phyloP scores from a whole-genome alignment of 2,329 filamentous ascomycete species.

The Penicillium sp. region DNA sequence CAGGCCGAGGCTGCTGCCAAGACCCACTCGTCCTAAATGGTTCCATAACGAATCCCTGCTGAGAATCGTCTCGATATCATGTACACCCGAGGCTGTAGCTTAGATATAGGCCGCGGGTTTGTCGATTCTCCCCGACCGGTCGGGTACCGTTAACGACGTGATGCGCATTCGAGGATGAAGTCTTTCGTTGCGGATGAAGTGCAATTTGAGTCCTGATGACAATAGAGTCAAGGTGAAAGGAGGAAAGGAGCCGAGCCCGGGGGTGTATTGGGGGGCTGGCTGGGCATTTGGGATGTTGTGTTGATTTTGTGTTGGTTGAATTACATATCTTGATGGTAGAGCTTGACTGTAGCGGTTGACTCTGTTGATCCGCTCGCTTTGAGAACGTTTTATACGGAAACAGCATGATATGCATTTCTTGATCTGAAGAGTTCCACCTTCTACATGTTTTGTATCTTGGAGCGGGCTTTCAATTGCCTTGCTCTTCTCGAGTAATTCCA shows the following conservation, averaged over 20 bases:
- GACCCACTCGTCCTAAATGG: constrained; percentile 61
- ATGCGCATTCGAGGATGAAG: constrained; percentile 7
- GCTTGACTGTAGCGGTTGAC: constrained; percentile 2
- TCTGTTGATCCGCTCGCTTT: background rate
- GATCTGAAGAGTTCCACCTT: background rate
- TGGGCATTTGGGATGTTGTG: background rate
- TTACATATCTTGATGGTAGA: constrained; percentile 11
- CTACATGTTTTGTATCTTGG: background rate
- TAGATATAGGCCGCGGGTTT: constrained; percentile 12
- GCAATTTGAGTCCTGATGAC: constrained; percentile 6
- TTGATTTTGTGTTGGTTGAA: constrained; percentile 7
- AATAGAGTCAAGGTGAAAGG: constrained; percentile 10
- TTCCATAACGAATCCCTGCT: constrained; percentile 11
- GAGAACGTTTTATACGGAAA: background rate
- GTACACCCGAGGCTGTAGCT: constrained; percentile 5
- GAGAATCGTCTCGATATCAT: constrained; percentile 24
- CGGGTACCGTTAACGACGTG: constrained; percentile 11
- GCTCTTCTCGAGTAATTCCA: background rate
- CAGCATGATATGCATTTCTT: background rate
- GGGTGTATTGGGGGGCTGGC: background rate
- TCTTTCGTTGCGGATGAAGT: constrained; percentile 4
- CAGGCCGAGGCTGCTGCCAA: constrained; percentile 72
- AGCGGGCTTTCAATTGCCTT: background rate
- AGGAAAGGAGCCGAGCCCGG: constrained; percentile 1
- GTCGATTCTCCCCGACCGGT: constrained; percentile 21